Conservation (phyloP, 148 eudicot genomes). For the Cornus suecica region DNA sequence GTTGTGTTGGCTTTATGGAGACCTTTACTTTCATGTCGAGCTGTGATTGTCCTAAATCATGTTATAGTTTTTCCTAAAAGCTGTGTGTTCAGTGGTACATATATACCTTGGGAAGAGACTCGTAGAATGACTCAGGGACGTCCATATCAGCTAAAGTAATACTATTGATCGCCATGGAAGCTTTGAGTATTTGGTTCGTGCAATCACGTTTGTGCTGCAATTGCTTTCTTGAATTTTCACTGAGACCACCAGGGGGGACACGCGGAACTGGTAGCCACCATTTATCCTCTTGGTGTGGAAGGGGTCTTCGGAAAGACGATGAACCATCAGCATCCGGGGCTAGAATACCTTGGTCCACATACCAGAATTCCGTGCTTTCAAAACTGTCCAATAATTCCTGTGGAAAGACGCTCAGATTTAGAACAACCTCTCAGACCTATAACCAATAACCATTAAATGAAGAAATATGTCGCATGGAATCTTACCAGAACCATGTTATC, state of each 20-base stretch:
- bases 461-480: neutral
- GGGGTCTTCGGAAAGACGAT: constrained; percentile 40
- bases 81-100: neutral
- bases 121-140: constrained; percentile 48
- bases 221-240: constrained; percentile 45
- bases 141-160: constrained; percentile 53
- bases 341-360: constrained; percentile 57
- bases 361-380: constrained; percentile 60
- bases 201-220: constrained; percentile 57
- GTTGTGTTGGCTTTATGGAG: too few relatives aligned
- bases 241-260: constrained; percentile 58
- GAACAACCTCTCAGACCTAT: neutral
- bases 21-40: too few relatives aligned
- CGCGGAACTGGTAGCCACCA: constrained; percentile 84
- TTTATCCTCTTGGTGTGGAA: constrained; percentile 56
- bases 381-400: constrained; percentile 63
- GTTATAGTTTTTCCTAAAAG: too few relatives aligned
- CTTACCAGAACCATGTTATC: constrained; percentile 90
- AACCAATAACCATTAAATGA: neutral
- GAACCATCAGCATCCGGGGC: constrained; percentile 49
- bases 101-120: constrained; percentile 62
- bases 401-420: neutral
- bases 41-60: too few relatives aligned
- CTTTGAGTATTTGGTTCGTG: constrained; percentile 64
- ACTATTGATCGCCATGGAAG: constrained; percentile 65